Base-by-base conservation (phyloP, 371 early-diverging fungal species). In the Mucor piriformis region DNA sequence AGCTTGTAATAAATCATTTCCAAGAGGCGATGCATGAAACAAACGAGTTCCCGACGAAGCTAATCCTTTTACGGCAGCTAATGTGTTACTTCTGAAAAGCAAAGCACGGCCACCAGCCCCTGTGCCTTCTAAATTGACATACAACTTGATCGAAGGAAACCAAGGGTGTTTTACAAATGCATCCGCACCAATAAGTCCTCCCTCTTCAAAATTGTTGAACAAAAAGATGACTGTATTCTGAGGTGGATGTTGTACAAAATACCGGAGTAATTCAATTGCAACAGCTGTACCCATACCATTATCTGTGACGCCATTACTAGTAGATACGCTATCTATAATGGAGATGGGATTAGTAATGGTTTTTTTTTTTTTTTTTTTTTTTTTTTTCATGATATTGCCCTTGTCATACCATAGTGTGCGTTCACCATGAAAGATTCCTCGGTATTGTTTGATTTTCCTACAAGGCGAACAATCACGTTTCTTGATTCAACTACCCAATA, bases 131-230 rank as follows among this genome's bases (percentile, higher is more conserved):
- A 94, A 70, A 63, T 94, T 94, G 67, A 94, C 78, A 72, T 92
- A 94, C 0, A 86, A 82, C 34, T 83, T 82, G 50, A 92, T 83
- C 11, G 83, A 72, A 15, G 72, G 67, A 18, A 83, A 83, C 92
- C 91, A 92, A 2, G 88, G 88, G 59, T 94, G 94, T 10, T 73
- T 66, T 54, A 86, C 77, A 64, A 93, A 90, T 5, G 83, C 75
- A 6, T 70, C 66, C 0, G 86, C 91, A 24, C 94, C 95, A 47
- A 85, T 67, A 16, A 90, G 65, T 0, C 89, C 92, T 27, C 81
- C 72, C 67, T 95, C 95, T 66, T 95, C 95, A 42, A 87, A 90
- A 66, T 93, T 91, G 68, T 92, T 92, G 53, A 93, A 89, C 68
- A 90, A 82, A 63, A 95, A 83, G 21, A 95, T 77, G 42, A 92